Evolutionary conservation across 1,284 basidiomycete genomes (phyloP).

Genomic region (Schizopora paradoxa): DNA sequence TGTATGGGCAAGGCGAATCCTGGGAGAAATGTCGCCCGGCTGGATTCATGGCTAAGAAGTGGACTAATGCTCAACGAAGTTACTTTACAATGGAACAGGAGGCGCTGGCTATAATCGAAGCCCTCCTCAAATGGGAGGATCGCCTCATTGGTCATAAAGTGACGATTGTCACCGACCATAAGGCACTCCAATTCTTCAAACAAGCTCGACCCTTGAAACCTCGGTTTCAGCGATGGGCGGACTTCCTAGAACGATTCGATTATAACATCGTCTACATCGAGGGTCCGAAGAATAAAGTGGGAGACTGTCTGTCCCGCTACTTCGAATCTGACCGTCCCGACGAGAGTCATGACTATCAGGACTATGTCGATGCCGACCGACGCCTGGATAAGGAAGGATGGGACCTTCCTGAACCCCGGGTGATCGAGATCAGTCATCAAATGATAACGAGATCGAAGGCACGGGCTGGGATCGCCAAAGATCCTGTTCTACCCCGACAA

Average conservation of each 20-base stretch:
- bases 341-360: slow-evolving; percentile 20
- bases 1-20: slow-evolving; percentile 30
- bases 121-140: slow-evolving; percentile 34
- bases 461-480: slow-evolving; percentile 2
- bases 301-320: slow-evolving; percentile 31
- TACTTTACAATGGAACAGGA: slow-evolving; percentile 35
- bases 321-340: slow-evolving; percentile 25
- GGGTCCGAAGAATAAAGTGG: slow-evolving; percentile 30
- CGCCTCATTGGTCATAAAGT: slow-evolving; percentile 30
- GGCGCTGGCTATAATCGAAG: slow-evolving; percentile 33
- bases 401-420: slow-evolving; percentile 21
- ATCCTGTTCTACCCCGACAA: too few species aligned
- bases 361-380: slow-evolving; percentile 28
- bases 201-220: slow-evolving; percentile 20
- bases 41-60: slow-evolving; percentile 38
- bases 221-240: slow-evolving; percentile 30
- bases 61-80: slow-evolving; percentile 33
- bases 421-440: too few species aligned
- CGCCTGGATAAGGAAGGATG: slow-evolving; percentile 26
- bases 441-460: slow-evolving; percentile 3
- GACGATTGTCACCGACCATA: slow-evolving; percentile 35
- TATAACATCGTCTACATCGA: slow-evolving; percentile 29
- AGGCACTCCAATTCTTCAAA: slow-evolving; percentile 33
- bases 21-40: slow-evolving; percentile 35
- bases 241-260: slow-evolving; percentile 32